These are phyloP conservation scores for Pharnaceum exiguum DNA, from an alignment of 148 eudicot species.

Conservation along the genomic window DNA sequence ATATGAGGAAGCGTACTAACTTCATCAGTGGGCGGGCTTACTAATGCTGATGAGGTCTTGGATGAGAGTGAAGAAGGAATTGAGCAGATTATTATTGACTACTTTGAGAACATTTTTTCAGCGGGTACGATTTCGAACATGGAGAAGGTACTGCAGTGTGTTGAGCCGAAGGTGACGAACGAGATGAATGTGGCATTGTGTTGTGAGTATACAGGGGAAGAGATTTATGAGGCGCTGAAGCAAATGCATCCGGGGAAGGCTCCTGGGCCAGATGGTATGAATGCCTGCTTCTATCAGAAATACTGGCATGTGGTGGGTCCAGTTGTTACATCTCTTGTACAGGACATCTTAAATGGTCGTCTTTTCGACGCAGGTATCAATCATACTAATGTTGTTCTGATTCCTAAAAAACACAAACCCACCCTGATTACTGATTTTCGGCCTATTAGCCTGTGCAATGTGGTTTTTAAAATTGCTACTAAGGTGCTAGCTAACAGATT, in stretches of 20 bases:
- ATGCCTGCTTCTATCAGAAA: background rate
- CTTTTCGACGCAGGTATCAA: background rate
- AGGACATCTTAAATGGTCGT: background rate
- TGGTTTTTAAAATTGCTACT: background rate
- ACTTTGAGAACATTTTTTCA: background rate
- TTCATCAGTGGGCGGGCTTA: background rate
- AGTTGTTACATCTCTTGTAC: background rate
- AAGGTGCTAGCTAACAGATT: background rate
- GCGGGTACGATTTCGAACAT: background rate
- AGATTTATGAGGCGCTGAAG: background rate
- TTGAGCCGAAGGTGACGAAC: background rate
- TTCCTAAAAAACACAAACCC: background rate
- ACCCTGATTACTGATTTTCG: background rate
- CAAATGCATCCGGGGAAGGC: background rate
- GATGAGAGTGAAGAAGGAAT: background rate
- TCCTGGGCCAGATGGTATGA: background rate
- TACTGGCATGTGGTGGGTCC: background rate
- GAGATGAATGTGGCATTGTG: background rate
- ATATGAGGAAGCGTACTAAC: background rate
- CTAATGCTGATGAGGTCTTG: background rate
- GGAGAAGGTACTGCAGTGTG: background rate
- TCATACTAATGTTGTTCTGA: background rate
- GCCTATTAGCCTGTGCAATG: background rate
- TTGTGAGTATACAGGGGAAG: background rate
- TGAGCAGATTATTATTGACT: background rate